These are phyloP conservation scores for Herpomyces periplanetae DNA, from an alignment of 2,329 filamentous ascomycete species.

Conservation along the genomic window DNA sequence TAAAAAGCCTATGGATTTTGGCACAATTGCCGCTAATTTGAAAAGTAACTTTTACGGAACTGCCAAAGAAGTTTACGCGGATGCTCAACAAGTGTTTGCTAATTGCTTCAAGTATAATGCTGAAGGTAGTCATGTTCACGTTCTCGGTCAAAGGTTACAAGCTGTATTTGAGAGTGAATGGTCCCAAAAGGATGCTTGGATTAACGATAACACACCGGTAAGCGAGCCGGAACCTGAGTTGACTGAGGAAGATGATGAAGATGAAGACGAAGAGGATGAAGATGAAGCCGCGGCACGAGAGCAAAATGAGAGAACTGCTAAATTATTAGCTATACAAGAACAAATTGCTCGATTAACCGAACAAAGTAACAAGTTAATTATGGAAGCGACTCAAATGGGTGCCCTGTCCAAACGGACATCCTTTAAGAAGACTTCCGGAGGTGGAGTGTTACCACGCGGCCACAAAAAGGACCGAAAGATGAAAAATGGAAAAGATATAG, in stretches of 20 bases:
- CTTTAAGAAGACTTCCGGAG: too few relatives aligned
- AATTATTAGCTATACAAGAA: too few relatives aligned
- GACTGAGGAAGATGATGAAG: constrained; percentile 24
- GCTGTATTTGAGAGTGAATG: constrained; percentile 34
- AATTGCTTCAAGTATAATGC: constrained; percentile 84
- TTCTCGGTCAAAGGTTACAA: constrained; percentile 29
- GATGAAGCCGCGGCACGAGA: constrained; percentile 18
- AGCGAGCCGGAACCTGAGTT: constrained; percentile 23
- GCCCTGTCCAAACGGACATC: too few relatives aligned
- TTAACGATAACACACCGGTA: constrained; percentile 28
- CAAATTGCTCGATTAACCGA: too few relatives aligned
- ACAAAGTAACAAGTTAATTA: too few relatives aligned
- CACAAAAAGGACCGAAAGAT: too few relatives aligned
- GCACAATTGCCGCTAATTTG: constrained; percentile 39
- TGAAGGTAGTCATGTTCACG: constrained; percentile 29
- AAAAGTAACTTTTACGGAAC: constrained; percentile 36
- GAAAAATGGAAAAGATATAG: too few relatives aligned
- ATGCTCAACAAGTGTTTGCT: constrained; percentile 40
- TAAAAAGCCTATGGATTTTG: constrained; percentile 83
- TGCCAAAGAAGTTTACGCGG: constrained; percentile 47
- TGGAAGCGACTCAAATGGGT: too few relatives aligned
- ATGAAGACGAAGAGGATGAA: constrained; percentile 28
- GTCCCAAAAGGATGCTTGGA: constrained; percentile 38
- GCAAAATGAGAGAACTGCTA: too few relatives aligned
- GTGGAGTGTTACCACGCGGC: too few relatives aligned